A percentile compares a stretch with the other conserved stretches of the same genome.
These are phyloP conservation scores for Gossypium lobatum DNA, from an alignment of 441 rosid genomes.

Conservation along the genomic window DNA sequence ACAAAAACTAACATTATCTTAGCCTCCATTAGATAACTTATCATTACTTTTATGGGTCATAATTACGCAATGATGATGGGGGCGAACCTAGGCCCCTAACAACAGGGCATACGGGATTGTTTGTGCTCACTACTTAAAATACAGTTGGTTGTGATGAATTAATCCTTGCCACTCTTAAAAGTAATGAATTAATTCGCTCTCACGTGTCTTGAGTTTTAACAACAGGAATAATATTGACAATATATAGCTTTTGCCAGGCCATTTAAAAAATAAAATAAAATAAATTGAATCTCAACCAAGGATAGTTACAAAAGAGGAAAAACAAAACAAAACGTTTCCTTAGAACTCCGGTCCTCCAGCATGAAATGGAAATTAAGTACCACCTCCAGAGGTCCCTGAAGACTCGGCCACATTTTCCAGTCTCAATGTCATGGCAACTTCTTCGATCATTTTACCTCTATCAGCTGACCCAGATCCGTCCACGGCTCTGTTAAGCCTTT, in stretches of 20 bases:
- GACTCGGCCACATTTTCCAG: slow-evolving; percentile 39
- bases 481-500: slow-evolving; percentile 40
- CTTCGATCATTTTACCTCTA: slow-evolving; percentile 49
- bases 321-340: not conserved
- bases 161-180: not conserved
- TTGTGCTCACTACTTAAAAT: not conserved
- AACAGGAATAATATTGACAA: not conserved
- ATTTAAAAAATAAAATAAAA: not conserved
- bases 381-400: slow-evolving; percentile 30
- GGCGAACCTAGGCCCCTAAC: too few relatives aligned
- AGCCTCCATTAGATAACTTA: too few relatives aligned
- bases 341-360: not conserved
- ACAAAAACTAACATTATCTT: too few relatives aligned
- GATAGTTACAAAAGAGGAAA: slow-evolving; percentile 8
- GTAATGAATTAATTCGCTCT: not conserved
- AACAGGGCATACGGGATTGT: not conserved
- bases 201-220: not conserved
- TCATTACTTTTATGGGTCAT: too few relatives aligned
- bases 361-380: slow-evolving; percentile 12
- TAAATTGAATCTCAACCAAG: not conserved
- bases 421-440: slow-evolving; percentile 25
- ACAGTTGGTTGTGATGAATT: not conserved
- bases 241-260: not conserved
- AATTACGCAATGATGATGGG: too few relatives aligned
- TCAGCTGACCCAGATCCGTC: slow-evolving; percentile 32